Evolutionary conservation across 75 land plant genomes (phyloP), one percentile per base, ranked within the genome.

Genomic region (Cryptomeria japonica): DNA sequence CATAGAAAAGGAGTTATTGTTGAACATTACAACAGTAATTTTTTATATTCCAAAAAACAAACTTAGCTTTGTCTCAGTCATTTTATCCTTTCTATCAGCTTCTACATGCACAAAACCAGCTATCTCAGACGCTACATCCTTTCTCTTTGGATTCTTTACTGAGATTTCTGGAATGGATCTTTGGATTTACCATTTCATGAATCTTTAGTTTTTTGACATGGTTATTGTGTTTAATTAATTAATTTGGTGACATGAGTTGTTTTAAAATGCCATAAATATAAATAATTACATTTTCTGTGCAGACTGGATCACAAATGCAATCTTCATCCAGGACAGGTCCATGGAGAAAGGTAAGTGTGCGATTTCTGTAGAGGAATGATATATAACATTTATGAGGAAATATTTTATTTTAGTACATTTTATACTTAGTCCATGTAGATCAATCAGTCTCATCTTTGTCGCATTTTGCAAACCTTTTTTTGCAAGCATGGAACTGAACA

Each of bases 331-430:
- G 88, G 89, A 84, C 95, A 84, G 95, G 96, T 83, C 95, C 96
- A n/a, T 95, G 96, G 96, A 93, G 95, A 86, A 95, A 95, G 94
- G 96, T 94, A 86, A 72, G 89, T 86, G 19, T n/a, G 37, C 53
- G 56, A 53, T 46, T 87, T 51, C 55, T 51, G 55, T 51, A 51
- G 55, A 49, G 68, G 41, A 39, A 22, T 38, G 46, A 83, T 42
- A 39, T 55, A 51, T 13, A 51, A 51, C 55, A 51, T 51, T 13
- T 51, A 51, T 14, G 13, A 51, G 55, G 55, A 78, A 10, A 61
- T 38, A n/a, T 88, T 82, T 34, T 46, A 25, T n/a, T 56, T 51
- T 55, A 38, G 2, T 64, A 38, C 53, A 12, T 64, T 41, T 73
- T 49, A 22, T 84, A 77, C 70, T 34, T 41, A 83, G 14, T 83